Evolutionary conservation across 2,329 filamentous ascomycete genomes (phyloP), one percentile per base, ranked within the genome.

Genomic region (Phaeomoniella chlamydospora): DNA sequence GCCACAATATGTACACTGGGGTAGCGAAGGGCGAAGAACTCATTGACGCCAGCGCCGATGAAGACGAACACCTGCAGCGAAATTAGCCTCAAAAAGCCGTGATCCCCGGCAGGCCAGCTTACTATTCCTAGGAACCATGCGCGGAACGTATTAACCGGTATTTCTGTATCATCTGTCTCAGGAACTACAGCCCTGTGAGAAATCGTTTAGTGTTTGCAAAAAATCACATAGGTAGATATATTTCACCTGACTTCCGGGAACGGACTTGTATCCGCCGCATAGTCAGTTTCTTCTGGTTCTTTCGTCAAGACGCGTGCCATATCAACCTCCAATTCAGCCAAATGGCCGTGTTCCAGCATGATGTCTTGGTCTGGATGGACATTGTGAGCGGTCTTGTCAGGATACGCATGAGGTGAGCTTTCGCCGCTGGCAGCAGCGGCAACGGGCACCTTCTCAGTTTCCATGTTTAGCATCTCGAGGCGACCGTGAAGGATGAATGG

Each of bases 21-120:
- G 39, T 64, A 64, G n/a, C 61, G 55, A 26, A 65, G 52, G 3
- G 55, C 56, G 49, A 65, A 66, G 46, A 65, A 65, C 36, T 63
- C 59, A 40, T 65, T 65, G 34, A 65, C 58, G 3, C 59, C 62
- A 4, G 62, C 57, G 4, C 61, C 62, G n/a, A 67, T 37, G 6
- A 64, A 58, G 4, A 61, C 61, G 35, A 65, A 64, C 17, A 65
- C 33, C 22, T 26, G 22, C 6, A 26, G 6, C 22, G n/a, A n/a
- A n/a, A n/a, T n/a, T n/a, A n/a, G n/a, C n/a, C n/a, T n/a, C n/a
- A n/a, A n/a, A n/a, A n/a, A n/a, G n/a, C n/a, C n/a, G n/a, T n/a
- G n/a, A n/a, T n/a, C n/a, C n/a, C n/a, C n/a, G n/a, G n/a, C 50
- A 50, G 45, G 29, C 48, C 47, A n/a, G 9, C 22, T 9, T 9